phyloP scores from a whole-genome alignment of 2,329 filamentous ascomycete species.

The Penicillium sp. region DNA sequence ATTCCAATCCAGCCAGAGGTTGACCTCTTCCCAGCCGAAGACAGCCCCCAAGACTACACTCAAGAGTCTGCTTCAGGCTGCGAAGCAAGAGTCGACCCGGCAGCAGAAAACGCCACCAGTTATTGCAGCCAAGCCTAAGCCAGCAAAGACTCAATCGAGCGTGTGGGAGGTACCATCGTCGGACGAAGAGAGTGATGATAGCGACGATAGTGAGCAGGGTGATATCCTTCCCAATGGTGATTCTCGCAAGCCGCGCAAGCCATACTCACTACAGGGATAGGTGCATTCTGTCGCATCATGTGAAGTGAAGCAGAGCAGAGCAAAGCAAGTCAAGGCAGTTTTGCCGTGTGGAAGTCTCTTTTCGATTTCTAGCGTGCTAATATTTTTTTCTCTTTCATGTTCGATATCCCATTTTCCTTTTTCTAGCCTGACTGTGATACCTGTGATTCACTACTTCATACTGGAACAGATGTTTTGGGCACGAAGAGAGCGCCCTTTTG shows the following conservation, averaged over 20 bases:
- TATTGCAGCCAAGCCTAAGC: not conserved
- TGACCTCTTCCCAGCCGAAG: not conserved
- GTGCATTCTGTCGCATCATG: not conserved
- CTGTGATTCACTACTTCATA: too few relatives aligned
- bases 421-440: not conserved
- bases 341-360: not conserved
- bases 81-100: not conserved
- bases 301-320: not conserved
- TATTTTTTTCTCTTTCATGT: not conserved
- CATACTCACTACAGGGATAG: not conserved
- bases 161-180: slow-evolving; percentile 1
- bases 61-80: not conserved
- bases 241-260: not conserved
- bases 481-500: not conserved
- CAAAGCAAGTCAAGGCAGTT: not conserved
- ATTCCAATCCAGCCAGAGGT: not conserved
- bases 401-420: not conserved
- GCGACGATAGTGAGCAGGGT: slow-evolving; percentile 1
- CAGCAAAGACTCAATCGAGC: not conserved
- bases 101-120: not conserved
- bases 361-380: not conserved
- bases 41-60: not conserved
- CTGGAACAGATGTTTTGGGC: not conserved
- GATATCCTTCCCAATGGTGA: slow-evolving; percentile 1
- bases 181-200: not conserved